A percentile compares a stretch with the other conserved stretches of the same genome.
Conservation (phyloP, 257 asterid species). For the Thymus quinquecostatus region DNA sequence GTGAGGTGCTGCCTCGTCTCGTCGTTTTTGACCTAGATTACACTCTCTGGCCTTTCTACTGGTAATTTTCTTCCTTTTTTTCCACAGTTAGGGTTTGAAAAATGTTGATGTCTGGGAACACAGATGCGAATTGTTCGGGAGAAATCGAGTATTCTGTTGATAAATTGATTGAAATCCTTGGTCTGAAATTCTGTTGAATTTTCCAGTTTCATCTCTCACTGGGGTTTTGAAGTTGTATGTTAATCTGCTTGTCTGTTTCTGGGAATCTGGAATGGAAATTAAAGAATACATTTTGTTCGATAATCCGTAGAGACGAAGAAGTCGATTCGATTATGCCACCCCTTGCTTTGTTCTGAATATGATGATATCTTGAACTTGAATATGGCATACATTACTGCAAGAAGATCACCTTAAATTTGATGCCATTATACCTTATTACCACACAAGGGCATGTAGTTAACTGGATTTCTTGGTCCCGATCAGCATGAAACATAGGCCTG, state of each 20-base stretch:
- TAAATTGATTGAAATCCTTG: not conserved
- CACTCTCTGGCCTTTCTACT: conserved; percentile 76
- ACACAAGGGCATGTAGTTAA: not conserved
- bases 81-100: not conserved
- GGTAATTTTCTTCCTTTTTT: conserved; percentile 36
- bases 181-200: not conserved
- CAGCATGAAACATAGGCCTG: not conserved
- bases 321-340: too few species aligned
- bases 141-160: not conserved
- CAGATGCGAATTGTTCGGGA: not conserved
- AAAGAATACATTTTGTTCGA: not conserved
- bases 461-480: not conserved
- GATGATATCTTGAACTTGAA: not conserved
- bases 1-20: conserved; percentile 79
- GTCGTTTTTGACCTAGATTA: conserved; percentile 85
- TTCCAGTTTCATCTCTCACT: not conserved
- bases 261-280: not conserved
- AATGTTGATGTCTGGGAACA: not conserved
- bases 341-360: conserved; percentile 14
- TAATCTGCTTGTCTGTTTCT: not conserved
- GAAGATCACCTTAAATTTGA: not conserved
- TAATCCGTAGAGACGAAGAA: too few species aligned
- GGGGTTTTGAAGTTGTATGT: conserved; percentile 1
- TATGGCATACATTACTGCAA: not conserved
- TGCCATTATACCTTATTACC: not conserved